phyloP scores from a whole-genome alignment of 2,329 filamentous ascomycete species.

The Raffaelea albimanens region DNA sequence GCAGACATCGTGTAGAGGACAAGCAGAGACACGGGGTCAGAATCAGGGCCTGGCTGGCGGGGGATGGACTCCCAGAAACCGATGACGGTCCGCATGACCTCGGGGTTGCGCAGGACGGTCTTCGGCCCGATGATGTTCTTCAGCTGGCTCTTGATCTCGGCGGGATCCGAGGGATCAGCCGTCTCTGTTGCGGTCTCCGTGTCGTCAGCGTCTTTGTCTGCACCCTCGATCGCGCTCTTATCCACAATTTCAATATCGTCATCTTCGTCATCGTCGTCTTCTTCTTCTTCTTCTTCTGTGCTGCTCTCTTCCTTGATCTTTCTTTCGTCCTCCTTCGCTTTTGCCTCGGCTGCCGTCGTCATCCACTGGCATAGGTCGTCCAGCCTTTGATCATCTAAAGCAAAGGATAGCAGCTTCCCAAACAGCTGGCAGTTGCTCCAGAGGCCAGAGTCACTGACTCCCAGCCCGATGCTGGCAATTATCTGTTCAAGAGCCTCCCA shows the following conservation, averaged over 20 bases:
- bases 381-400: slow-evolving; percentile 67
- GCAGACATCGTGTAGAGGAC: slow-evolving; percentile 55
- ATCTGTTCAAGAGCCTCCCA: slow-evolving; percentile 69
- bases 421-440: slow-evolving; percentile 67
- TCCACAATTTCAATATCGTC: not conserved
- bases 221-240: not conserved
- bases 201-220: not conserved
- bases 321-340: not conserved
- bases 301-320: not conserved
- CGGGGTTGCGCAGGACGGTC: slow-evolving; percentile 47
- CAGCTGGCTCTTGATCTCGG: not conserved
- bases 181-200: not conserved
- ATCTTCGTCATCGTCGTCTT: not conserved
- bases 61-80: slow-evolving; percentile 56
- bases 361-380: slow-evolving; percentile 56
- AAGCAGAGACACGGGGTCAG: slow-evolving; percentile 48
- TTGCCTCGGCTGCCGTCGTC: slow-evolving; percentile 12
- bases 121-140: slow-evolving; percentile 34
- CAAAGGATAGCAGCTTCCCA: slow-evolving; percentile 72
- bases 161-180: not conserved
- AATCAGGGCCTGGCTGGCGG: slow-evolving; percentile 24
- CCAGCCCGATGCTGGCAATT: slow-evolving; percentile 57
- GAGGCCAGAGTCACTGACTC: slow-evolving; percentile 56
- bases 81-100: slow-evolving; percentile 53
- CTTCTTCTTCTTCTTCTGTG: not conserved